Percentiles rank a stretch among this genome's conserved stretches.
phyloP scores from a whole-genome alignment of 164 flowering plant species.

The Warburgia ugandensis region DNA sequence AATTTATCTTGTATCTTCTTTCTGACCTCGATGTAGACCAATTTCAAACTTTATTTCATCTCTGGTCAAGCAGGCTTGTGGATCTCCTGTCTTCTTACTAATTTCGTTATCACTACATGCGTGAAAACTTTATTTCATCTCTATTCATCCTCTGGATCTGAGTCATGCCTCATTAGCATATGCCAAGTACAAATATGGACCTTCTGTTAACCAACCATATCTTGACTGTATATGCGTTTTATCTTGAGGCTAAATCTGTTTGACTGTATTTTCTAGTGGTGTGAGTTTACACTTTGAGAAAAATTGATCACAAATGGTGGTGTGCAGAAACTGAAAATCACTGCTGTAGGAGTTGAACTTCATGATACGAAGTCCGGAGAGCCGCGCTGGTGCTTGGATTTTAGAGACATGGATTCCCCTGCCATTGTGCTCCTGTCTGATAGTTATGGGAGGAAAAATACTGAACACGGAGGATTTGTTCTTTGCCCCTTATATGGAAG shows the following conservation, averaged over 20 bases:
- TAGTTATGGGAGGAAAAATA: constrained; percentile 62
- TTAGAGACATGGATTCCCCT: constrained; percentile 95
- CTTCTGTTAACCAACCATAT: too few species aligned
- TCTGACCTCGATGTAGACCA: too few species aligned
- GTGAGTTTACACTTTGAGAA: background rate
- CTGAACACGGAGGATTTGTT: constrained; percentile 78
- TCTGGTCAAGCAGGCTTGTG: too few species aligned
- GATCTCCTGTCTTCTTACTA: too few species aligned
- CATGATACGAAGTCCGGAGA: constrained; percentile 73
- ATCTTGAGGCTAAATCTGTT: background rate
- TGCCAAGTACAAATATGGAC: too few species aligned
- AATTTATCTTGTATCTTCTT: too few species aligned
- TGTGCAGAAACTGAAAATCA: constrained; percentile 78
- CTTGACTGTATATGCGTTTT: too few species aligned
- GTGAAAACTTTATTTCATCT: too few species aligned
- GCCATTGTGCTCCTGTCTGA: constrained; percentile 71
- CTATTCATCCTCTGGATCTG: too few species aligned
- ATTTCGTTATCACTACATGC: too few species aligned
- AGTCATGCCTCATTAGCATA: too few species aligned
- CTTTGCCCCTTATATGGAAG: constrained; percentile 96
- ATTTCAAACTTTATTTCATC: too few species aligned
- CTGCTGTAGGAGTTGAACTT: constrained; percentile 84
- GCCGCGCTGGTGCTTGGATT: constrained; percentile 91
- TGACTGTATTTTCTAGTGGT: background rate
- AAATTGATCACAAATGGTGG: constrained; percentile 2